Conservation (phyloP, 2,329 filamentous ascomycete genomes). For the Pseudogymnoascus pannorum region DNA sequence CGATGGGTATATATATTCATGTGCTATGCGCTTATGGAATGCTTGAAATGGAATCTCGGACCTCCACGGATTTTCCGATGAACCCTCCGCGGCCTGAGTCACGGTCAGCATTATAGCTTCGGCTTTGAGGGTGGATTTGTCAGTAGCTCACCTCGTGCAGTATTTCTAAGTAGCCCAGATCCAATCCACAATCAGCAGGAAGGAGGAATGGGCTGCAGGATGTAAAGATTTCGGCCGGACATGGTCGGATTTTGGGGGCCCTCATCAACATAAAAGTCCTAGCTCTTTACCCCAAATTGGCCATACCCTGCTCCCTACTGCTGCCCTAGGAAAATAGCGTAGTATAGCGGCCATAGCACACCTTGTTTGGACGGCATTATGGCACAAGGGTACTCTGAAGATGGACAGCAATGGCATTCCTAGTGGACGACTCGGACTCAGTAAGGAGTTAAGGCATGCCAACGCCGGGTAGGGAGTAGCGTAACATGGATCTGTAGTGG, state of each 20-base stretch:
- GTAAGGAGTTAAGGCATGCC: background rate
- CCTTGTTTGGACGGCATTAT: background rate
- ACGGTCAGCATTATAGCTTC: background rate
- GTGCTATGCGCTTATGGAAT: background rate
- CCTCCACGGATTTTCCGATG: background rate
- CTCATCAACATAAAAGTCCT: background rate
- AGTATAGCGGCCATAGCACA: background rate
- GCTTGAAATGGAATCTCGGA: background rate
- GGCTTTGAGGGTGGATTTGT: background rate
- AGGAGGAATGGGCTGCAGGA: background rate
- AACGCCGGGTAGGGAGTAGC: conserved; percentile 3
- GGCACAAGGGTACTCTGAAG: background rate
- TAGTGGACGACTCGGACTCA: background rate
- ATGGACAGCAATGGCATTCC: no score
- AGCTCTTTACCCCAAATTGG: background rate
- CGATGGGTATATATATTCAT: background rate
- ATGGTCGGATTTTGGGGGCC: background rate
- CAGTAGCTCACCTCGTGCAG: background rate
- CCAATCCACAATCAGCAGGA: background rate
- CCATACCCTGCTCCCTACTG: background rate
- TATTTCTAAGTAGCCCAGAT: background rate
- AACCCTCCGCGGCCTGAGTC: background rate
- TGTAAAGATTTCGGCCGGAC: background rate
- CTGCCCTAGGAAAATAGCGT: background rate
- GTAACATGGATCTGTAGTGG: background rate